A percentile compares a stretch with the other conserved stretches of the same genome.
Conservation (phyloP, 176 grass and related monocot genomes). For the Zea luxurians region DNA sequence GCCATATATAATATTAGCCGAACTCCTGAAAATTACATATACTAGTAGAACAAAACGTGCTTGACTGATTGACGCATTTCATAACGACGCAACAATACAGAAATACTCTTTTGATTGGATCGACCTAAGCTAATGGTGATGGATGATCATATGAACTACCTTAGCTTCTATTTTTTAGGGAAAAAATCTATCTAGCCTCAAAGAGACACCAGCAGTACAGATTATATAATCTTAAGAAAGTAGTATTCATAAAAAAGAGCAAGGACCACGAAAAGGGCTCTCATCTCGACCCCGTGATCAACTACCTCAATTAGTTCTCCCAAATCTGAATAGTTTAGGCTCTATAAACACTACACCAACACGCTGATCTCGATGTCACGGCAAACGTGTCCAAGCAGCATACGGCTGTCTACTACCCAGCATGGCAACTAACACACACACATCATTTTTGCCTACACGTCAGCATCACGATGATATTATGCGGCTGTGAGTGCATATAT, state of each 20-base stretch:
- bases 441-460: constrained; percentile 6
- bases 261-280: constrained; percentile 34
- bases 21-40: constrained; percentile 15
- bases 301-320: constrained; percentile 42
- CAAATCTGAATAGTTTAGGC: constrained; percentile 30
- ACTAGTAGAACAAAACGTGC: constrained; percentile 1
- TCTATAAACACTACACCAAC: constrained; percentile 24
- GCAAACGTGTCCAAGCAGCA: constrained; percentile 23
- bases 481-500: neutral
- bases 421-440: neutral
- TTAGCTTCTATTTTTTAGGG: neutral
- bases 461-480: neutral
- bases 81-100: constrained; percentile 10
- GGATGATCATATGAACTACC: constrained; percentile 28
- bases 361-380: constrained; percentile 17
- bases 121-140: constrained; percentile 21
- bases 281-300: constrained; percentile 47
- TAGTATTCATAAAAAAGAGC: neutral
- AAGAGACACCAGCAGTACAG: constrained; percentile 22
- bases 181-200: constrained; percentile 5
- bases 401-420: neutral
- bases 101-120: constrained; percentile 21
- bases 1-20: neutral
- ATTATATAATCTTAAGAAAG: neutral
- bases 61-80: neutral